These are phyloP conservation scores for Cerrena zonata DNA, from an alignment of 1,284 basidiomycete species.

Conservation along the genomic window DNA sequence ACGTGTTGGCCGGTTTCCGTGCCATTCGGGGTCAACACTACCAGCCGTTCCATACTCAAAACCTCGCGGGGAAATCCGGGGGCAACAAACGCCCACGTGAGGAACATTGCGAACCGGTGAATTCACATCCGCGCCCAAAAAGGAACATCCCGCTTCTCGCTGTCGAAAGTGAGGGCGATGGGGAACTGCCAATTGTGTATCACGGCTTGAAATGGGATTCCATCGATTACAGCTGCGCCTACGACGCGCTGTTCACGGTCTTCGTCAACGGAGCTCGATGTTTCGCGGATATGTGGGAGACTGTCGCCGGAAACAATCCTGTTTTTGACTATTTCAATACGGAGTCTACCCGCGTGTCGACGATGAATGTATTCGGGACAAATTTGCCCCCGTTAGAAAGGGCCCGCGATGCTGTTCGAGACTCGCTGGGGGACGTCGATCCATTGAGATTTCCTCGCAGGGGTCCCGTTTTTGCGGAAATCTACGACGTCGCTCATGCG, in stretches of 20 bases:
- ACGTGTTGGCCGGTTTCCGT: no score
- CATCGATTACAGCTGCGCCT: slow-evolving; percentile 7
- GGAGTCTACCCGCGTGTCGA: not conserved
- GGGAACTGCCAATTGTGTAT: not conserved
- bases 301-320: not conserved
- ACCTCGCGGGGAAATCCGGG: no score
- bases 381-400: not conserved
- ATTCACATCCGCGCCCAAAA: no score
- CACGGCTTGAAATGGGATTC: slow-evolving; percentile 3
- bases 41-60: no score
- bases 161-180: no score
- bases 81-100: no score
- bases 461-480: no score
- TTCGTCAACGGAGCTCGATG: not conserved
- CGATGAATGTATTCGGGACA: not conserved
- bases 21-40: no score
- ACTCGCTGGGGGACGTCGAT: not conserved
- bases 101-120: no score
- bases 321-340: not conserved
- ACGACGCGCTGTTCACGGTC: slow-evolving; percentile 20
- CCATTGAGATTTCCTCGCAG: not conserved
- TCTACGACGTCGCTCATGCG: no score
- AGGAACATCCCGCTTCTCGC: no score
- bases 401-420: not conserved
- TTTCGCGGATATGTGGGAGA: not conserved